These are phyloP conservation scores for Cutaneotrichosporon cutaneum DNA, from an alignment of 1,284 basidiomycete species.

Conservation along the genomic window DNA sequence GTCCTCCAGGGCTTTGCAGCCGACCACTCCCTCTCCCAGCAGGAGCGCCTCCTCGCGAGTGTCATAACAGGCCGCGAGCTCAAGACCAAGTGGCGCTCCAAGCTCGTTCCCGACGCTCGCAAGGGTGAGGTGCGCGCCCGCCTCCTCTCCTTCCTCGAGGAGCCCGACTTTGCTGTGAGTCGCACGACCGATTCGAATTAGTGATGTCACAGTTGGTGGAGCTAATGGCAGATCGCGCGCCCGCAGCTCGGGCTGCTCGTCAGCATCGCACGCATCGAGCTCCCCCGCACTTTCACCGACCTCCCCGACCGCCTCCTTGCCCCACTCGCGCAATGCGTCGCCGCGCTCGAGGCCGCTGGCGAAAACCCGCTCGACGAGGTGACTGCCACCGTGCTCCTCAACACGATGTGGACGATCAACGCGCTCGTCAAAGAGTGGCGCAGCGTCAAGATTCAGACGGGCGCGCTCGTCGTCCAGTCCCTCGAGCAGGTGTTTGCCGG, in stretches of 20 bases:
- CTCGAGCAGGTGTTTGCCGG: constrained; percentile 41
- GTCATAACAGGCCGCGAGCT: constrained; percentile 50
- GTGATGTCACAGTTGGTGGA: constrained; percentile 1
- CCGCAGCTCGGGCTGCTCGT: constrained; percentile 50
- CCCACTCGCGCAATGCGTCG: constrained; percentile 40
- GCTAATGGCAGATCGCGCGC: constrained; percentile 43
- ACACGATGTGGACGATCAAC: constrained; percentile 53
- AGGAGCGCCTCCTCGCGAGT: constrained; percentile 46
- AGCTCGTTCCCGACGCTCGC: constrained; percentile 46
- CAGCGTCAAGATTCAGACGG: constrained; percentile 47
- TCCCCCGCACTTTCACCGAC: constrained; percentile 42
- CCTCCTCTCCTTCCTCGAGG: constrained; percentile 50
- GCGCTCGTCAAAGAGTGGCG: constrained; percentile 53
- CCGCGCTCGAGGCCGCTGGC: constrained; percentile 28
- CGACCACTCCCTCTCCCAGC: constrained; percentile 36
- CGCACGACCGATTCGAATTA: not conserved
- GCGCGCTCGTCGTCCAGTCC: constrained; percentile 45
- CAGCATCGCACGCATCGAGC: constrained; percentile 49
- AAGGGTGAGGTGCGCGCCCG: constrained; percentile 47
- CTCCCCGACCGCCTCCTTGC: constrained; percentile 45
- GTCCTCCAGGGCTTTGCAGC: constrained; percentile 44
- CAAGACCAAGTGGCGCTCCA: constrained; percentile 51
- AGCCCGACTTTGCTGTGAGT: constrained; percentile 42
- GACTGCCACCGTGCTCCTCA: constrained; percentile 46
- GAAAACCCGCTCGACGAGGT: constrained; percentile 26